phyloP scores from a whole-genome alignment of 2,329 filamentous ascomycete species.

The Lecanosticta acicola region DNA sequence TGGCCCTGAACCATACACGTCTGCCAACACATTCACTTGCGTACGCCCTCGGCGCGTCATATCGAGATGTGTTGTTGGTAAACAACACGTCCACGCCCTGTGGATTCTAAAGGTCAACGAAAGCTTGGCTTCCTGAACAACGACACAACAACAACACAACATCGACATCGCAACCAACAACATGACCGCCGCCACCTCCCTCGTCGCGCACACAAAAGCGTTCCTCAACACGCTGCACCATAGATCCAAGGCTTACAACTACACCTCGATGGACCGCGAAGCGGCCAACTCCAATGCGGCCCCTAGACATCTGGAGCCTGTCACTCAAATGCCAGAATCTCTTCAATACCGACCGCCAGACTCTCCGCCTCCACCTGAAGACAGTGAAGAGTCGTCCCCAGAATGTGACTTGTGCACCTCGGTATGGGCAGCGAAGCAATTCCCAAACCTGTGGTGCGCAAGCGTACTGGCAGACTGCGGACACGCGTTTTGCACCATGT shows the following conservation, averaged over 20 bases:
- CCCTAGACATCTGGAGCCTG: neutral
- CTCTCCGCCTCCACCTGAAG: neutral
- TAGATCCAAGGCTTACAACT: neutral
- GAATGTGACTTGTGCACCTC: neutral
- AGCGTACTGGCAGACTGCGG: neutral
- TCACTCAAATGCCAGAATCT: neutral
- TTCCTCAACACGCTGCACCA: neutral
- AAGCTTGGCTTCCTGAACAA: no score
- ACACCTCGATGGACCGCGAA: neutral
- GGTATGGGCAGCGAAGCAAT: neutral
- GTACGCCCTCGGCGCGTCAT: no score
- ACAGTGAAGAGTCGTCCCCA: neutral
- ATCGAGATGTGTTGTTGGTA: no score
- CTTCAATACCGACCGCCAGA: neutral
- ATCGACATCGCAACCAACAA: no score
- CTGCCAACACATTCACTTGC: no score
- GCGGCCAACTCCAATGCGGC: neutral
- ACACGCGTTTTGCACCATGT: neutral
- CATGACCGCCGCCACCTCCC: neutral
- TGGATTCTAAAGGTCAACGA: no score
- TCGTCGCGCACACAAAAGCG: neutral
- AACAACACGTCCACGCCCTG: no score
- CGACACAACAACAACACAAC: no score
- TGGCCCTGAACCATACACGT: no score
- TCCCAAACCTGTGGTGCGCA: neutral